Base-by-base conservation (phyloP, 176 grass and related monocot genomes). In the Eleusine coracana region DNA sequence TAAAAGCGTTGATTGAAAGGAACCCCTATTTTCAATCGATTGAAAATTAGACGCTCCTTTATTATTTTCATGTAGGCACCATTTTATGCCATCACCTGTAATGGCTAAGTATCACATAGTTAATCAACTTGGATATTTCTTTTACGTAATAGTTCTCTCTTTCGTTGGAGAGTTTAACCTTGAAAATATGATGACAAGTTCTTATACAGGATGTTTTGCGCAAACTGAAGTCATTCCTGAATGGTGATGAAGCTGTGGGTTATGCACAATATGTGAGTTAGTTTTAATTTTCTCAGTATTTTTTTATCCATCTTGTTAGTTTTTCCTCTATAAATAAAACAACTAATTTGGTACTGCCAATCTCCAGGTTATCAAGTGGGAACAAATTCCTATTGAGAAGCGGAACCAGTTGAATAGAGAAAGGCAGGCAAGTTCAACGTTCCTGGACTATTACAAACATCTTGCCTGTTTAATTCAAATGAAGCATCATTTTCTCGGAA, bases 351-450 rank as follows among this genome's bases (percentile, higher is more conserved):
- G 34, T 89, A 21, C 16, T 82, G 50, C 21, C 44, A 68, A 69
- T 77, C 87, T 41, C 80, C 80, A 97, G 92, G 86, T 94, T 81
- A 98, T 98, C 84, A 94, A 86, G 86, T 98, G 95, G 95, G 95
- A 98, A 73, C 95, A 98, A 72, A 98, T 98, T 88, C 95, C 95
- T 36, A 79, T 83, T 17, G 95, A 92, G 18, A 83, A 87, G 67
- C 82, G 95, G 66, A 86, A 63, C 75, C 86, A 93, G 74, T 85
- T 98, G 85, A 94, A 65, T 48, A 94, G 95, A 95, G 95, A 92
- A 68, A 91, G 91, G 84, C 92, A 94, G 92, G 95, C 86, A 49
- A 82, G 77, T 87, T 77, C 44, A 85, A 42, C 79, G 73, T 87
- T 77, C 44, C 39, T 69, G 5, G 44, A 73, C n/a, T 38, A 41